A percentile compares a stretch with the other conserved stretches of the same genome.
Conservation (phyloP, 73 alveolate genomes). For the Symbiodinium pilosum region DNA sequence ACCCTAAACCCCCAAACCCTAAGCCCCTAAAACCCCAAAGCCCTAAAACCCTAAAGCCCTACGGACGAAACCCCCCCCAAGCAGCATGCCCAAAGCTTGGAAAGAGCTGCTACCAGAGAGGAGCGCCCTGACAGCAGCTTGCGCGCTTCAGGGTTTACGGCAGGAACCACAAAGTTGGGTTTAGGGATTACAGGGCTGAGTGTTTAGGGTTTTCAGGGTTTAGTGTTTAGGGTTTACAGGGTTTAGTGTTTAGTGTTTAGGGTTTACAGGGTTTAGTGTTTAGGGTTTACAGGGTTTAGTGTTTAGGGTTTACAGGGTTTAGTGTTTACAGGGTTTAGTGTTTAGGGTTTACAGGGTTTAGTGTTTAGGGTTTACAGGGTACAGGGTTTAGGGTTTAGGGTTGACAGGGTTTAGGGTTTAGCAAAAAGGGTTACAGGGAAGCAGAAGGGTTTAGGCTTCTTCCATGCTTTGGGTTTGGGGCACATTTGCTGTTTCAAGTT, state of each 20-base stretch:
- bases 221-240: neutral
- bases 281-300: too few relatives aligned
- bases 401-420: too few relatives aligned
- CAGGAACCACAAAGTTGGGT: neutral
- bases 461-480: too few relatives aligned
- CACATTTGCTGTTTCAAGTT: too few relatives aligned
- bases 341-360: neutral
- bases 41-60: neutral
- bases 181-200: neutral
- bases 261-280: too few relatives aligned
- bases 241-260: neutral
- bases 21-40: neutral
- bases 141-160: neutral
- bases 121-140: neutral
- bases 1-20: neutral
- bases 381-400: too few relatives aligned
- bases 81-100: constrained; percentile 80
- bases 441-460: too few relatives aligned
- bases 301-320: too few relatives aligned
- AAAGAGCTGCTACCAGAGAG: constrained; percentile 32
- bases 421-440: too few relatives aligned
- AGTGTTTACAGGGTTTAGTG: neutral
- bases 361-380: neutral
- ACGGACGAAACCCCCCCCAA: neutral
- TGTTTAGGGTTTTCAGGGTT: neutral